Base-by-base conservation (phyloP, 2,329 filamentous ascomycete species). In the Claviceps capensis region DNA sequence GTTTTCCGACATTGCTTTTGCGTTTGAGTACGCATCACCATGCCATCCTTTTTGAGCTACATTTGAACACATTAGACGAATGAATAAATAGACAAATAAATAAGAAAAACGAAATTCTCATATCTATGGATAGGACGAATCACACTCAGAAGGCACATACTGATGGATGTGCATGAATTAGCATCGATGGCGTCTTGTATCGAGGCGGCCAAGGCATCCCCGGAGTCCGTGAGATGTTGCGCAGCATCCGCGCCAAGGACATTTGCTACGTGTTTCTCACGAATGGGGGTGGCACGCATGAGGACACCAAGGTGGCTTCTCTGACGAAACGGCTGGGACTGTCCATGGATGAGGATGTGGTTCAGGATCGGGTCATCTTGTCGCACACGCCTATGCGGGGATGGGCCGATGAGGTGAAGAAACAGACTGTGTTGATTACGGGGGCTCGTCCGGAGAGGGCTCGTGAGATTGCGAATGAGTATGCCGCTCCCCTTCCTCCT, bases 201-300 rank as follows among this genome's bases (percentile, higher is more conserved):
- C 88, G 90, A 62, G 85, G 86, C 54, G 81, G 85, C 4, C 79
- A 83, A 56, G 82, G 87, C 3, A 82, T 97, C 47, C 85, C 88
- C 1, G 85, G 86, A 36, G 91, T 93, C 1, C 73, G 80, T 1
- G 76, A 86, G 61, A 78, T 89, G 14, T 77, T 98, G 19, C 71
- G 74, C 34, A 84, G 82, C 61, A 81, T 97, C 19, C 81, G 89
- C 59, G 69, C 76, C 47, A 77, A 89, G 62, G 75, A 79, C 47
- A 88, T 96, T 46, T 90, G 90, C 13, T 97, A 95, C 70, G 91
- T 98, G 61, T 80, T 98, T 37, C 76, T 98, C 56, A 98, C 93
- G 54, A 98, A 98, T 68, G 93, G 93, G 59, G 93, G 93, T 43
- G 93, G 93, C 53, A 88, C 85, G 63, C 80, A 82, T 56, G 91